Conservation (phyloP, 2,329 filamentous ascomycete species). For the Elsinoe perseae region DNA sequence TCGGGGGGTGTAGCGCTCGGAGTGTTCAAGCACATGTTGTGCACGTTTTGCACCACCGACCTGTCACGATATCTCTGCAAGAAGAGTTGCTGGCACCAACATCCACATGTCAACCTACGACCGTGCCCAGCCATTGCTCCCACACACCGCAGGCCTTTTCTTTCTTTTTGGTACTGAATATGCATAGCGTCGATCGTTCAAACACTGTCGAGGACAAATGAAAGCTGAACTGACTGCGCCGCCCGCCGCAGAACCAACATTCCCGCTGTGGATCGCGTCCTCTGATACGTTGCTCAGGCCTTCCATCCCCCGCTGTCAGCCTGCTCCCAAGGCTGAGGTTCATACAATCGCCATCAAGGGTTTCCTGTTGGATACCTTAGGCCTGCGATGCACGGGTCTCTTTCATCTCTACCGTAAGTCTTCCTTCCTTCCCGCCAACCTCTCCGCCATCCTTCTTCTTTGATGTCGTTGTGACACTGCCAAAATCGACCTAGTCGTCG, state of each 20-base stretch:
- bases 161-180: neutral
- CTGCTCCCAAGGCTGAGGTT: conserved; percentile 9
- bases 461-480: neutral
- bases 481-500: neutral
- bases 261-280: conserved; percentile 4
- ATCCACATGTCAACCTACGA: neutral
- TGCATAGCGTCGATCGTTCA: conserved; percentile 3
- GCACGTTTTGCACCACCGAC: neutral
- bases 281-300: conserved; percentile 10
- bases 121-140: too few relatives aligned
- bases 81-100: neutral
- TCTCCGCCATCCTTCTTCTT: neutral
- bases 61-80: too few relatives aligned
- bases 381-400: neutral
- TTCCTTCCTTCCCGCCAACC: neutral
- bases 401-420: conserved; percentile 5
- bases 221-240: conserved; percentile 7
- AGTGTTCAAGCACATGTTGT: neutral
- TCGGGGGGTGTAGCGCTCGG: neutral
- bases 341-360: neutral
- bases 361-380: conserved; percentile 4
- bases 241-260: neutral
- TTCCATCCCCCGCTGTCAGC: conserved; percentile 8
- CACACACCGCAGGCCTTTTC: too few relatives aligned
- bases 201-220: neutral